These are phyloP conservation scores for Achaetomium macrosporum DNA, from an alignment of 2,329 filamentous ascomycete genomes.

Conservation along the genomic window DNA sequence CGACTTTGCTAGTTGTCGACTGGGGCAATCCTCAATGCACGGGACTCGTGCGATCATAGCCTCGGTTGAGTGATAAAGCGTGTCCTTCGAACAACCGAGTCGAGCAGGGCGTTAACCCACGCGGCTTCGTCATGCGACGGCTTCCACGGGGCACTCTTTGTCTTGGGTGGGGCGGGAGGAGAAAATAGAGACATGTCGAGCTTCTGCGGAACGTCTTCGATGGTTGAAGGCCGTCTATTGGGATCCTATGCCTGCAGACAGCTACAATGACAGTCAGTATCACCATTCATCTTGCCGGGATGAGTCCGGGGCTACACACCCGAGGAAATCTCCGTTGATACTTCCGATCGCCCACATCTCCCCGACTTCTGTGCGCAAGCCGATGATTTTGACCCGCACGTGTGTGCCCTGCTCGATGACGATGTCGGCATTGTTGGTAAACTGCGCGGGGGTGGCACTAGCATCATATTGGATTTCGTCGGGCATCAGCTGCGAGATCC, in stretches of 20 bases:
- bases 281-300: background rate
- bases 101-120: no score
- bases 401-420: constrained; percentile 92
- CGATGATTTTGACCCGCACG: constrained; percentile 89
- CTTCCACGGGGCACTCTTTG: no score
- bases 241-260: constrained; percentile 14
- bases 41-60: no score
- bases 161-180: no score
- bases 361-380: constrained; percentile 86
- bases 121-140: no score
- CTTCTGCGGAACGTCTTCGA: no score
- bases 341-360: constrained; percentile 96
- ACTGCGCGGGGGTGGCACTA: constrained; percentile 93
- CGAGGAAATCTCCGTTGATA: constrained; percentile 79
- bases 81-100: no score
- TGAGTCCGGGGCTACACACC: constrained; percentile 39
- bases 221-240: no score
- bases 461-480: constrained; percentile 89
- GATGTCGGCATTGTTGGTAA: constrained; percentile 89
- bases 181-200: no score
- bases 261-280: background rate
- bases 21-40: no score
- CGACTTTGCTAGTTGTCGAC: no score
- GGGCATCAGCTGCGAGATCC: constrained; percentile 70
- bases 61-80: no score